Evolutionary conservation across 192 early-diverging fungal species (phyloP).

Genomic region (Diversispora epigaea): DNA sequence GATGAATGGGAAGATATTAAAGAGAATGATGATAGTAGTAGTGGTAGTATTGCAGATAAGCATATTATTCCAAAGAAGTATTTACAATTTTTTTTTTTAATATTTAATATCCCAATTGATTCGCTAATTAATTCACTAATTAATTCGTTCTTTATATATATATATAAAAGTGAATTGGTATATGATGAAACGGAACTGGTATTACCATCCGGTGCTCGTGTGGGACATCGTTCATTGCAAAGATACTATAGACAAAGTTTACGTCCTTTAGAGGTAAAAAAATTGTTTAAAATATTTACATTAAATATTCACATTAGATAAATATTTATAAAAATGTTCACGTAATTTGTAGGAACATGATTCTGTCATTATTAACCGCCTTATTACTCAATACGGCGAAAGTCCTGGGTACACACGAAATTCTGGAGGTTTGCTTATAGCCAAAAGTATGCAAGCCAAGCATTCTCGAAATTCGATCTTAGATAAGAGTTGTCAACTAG

Average conservation of each 20-base stretch:
- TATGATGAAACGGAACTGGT: constrained; percentile 83
- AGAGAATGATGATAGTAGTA: constrained; percentile 47
- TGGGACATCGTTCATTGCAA: constrained; percentile 80
- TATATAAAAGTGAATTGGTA: constrained; percentile 49
- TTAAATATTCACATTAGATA: neutral
- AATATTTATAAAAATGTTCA: neutral
- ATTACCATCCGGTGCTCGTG: constrained; percentile 76
- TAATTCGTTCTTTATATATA: constrained; percentile 27
- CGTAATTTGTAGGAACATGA: constrained; percentile 5
- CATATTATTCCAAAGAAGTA: constrained; percentile 23
- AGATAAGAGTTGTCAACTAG: constrained; percentile 34
- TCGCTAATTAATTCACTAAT: neutral
- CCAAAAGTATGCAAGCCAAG: constrained; percentile 40
- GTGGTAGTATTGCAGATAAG: constrained; percentile 41
- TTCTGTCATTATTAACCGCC: constrained; percentile 55
- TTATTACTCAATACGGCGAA: constrained; percentile 70
- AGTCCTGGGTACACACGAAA: constrained; percentile 45
- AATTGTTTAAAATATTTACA: neutral
- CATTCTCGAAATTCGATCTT: constrained; percentile 38
- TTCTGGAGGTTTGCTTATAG: constrained; percentile 42
- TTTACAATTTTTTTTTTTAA: too few species aligned
- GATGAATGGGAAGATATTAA: constrained; percentile 50
- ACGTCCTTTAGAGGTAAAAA: constrained; percentile 57
- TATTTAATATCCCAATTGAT: too few species aligned
- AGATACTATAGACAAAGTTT: constrained; percentile 87